Percentiles rank a stretch among this genome's conserved stretches.
Conservation (phyloP, 345 rosid genomes). For the Pugionium dolabratum region DNA sequence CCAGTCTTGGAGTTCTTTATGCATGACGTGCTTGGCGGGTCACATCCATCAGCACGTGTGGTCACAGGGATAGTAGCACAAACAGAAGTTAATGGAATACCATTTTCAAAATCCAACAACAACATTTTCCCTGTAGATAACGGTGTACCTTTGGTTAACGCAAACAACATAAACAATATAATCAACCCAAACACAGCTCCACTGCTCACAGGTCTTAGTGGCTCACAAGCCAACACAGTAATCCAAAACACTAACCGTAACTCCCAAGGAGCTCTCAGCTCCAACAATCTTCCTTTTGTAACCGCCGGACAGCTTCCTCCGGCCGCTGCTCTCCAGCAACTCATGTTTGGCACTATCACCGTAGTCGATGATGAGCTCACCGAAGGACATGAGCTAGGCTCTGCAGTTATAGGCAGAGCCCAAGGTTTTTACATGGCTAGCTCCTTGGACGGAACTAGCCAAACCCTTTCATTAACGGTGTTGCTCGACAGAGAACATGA, state of each 20-base stretch:
- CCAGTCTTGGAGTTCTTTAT: constrained; percentile 66
- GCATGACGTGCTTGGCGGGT: constrained; percentile 75
- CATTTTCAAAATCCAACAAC: constrained; percentile 69
- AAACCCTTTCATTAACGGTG: constrained; percentile 66
- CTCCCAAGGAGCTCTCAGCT: constrained; percentile 48
- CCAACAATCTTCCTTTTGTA: constrained; percentile 70
- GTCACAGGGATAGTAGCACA: constrained; percentile 77
- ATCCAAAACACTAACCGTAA: constrained; percentile 65
- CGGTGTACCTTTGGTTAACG: constrained; percentile 54
- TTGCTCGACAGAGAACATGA: constrained; percentile 52
- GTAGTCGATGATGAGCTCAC: constrained; percentile 87
- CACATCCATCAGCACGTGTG: constrained; percentile 70
- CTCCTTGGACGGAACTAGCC: constrained; percentile 85
- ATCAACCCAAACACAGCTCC: constrained; percentile 70
- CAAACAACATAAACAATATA: constrained; percentile 49
- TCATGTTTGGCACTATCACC: constrained; percentile 84
- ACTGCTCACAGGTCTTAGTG: constrained; percentile 68
- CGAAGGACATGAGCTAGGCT: constrained; percentile 75
- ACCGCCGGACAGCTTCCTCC: constrained; percentile 84
- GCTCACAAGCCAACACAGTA: constrained; percentile 58
- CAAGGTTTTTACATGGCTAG: constrained; percentile 89
- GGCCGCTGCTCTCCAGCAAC: constrained; percentile 61
- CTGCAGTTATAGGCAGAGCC: constrained; percentile 66
- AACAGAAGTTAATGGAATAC: constrained; percentile 69
- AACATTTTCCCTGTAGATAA: constrained; percentile 70